Conservation (phyloP, 1,284 basidiomycete genomes). For the Cryptococcus floricola region DNA sequence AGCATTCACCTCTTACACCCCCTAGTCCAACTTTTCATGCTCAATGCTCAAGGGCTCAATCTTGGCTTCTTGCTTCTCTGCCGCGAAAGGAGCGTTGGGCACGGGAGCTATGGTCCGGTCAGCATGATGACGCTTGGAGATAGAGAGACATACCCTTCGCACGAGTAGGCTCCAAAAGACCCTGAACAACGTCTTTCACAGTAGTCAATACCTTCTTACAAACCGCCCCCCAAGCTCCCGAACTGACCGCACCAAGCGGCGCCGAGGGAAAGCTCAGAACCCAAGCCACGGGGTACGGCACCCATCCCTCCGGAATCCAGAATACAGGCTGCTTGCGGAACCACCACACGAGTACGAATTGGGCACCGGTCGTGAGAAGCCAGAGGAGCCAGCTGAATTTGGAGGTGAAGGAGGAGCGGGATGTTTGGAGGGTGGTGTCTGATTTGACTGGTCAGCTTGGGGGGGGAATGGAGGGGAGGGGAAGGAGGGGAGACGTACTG, state of each 20-base stretch:
- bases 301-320: slow-evolving; percentile 82
- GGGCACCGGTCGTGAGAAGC: slow-evolving; percentile 75
- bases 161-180: background rate
- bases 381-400: slow-evolving; percentile 73
- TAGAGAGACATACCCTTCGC: slow-evolving; percentile 5
- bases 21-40: slow-evolving; percentile 34
- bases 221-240: slow-evolving; percentile 85
- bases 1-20: background rate
- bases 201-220: slow-evolving; percentile 72
- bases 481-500: slow-evolving; percentile 59
- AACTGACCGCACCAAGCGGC: slow-evolving; percentile 62
- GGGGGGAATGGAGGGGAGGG: background rate
- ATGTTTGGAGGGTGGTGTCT: slow-evolving; percentile 67
- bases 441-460: slow-evolving; percentile 3
- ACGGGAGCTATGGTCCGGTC: slow-evolving; percentile 2
- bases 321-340: slow-evolving; percentile 84
- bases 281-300: slow-evolving; percentile 72
- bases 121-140: background rate
- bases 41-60: slow-evolving; percentile 31
- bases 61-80: slow-evolving; percentile 18
- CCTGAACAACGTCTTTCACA: slow-evolving; percentile 59
- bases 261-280: slow-evolving; percentile 56
- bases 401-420: slow-evolving; percentile 65
- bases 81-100: slow-evolving; percentile 10
- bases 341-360: slow-evolving; percentile 81